Evolutionary conservation across 768 basidiomycete genomes (phyloP), one percentile per base, ranked within the genome.

Genomic region (Calvatia gigantea): DNA sequence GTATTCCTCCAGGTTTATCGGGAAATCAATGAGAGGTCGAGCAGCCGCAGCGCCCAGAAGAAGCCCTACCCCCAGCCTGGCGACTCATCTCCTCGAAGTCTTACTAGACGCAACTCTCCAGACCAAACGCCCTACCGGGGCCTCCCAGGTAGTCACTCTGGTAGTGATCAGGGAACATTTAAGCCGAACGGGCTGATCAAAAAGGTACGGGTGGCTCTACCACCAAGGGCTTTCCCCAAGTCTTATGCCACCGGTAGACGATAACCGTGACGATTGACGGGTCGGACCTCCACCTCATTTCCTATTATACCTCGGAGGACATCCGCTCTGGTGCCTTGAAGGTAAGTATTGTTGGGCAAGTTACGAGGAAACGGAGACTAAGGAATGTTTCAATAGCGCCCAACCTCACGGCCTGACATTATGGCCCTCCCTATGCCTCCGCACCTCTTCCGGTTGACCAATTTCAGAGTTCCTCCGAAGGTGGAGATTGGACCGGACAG

Each of bases 401-500:
- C 91, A 1, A 86, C 86, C 0, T 78, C 76, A 39, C 76, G 87
- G 27, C 73, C 80, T 6, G 89, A 94, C 61, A 85, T 94, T 59
- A 86, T 86, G 76, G 68, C 74, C 19, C 73, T 94, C 3, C 78
- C 80, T 47, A 88, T 94, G 74, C 84, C 86, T 3, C 81, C 86
- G 6, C 84, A 88, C 56, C 85, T 91, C 60, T 86, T 94, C 65
- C 82, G 87, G 42, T 76, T 87, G 31, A 86, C 88, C 15, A 89
- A 88, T 67, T 95, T 93, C 65, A 81, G 93, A 7, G 83, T 91
- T 47, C 91, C 91, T 2, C 91, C 91, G 1, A 82, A 89, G 65
- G 78, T 91, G 28, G 89, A 91, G 60, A 75, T 84, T 32, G 87
- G 85, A 8, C 77, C 82, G 3, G 88, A 91, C 60, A 85, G 87